Conservation (phyloP, 2,329 filamentous ascomycete genomes). For the Xylariaceae sp. region DNA sequence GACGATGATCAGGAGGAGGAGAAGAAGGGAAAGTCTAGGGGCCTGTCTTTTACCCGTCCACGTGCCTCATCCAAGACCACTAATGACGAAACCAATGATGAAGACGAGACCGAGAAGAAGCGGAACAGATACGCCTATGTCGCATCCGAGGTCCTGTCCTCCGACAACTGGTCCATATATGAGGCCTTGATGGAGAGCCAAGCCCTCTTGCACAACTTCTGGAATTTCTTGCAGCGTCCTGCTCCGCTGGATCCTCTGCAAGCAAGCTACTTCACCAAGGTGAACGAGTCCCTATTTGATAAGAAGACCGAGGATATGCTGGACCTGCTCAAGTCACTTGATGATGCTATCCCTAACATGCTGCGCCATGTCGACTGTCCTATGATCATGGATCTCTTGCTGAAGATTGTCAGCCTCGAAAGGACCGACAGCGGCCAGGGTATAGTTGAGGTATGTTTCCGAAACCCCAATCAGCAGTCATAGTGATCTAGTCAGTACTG, state of each 20-base stretch:
- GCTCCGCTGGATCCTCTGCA: slow-evolving; percentile 88
- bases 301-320: slow-evolving; percentile 99
- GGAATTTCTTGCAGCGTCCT: slow-evolving; percentile 84
- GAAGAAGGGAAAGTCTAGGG: slow-evolving; percentile 44
- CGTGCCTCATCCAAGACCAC: slow-evolving; percentile 57
- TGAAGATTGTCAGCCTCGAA: slow-evolving; percentile 97
- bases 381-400: slow-evolving; percentile 95
- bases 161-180: slow-evolving; percentile 95
- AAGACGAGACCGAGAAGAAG: slow-evolving; percentile 85
- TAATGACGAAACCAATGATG: slow-evolving; percentile 50
- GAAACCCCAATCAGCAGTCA: neutral
- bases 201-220: slow-evolving; percentile 78
- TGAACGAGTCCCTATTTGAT: slow-evolving; percentile 96
- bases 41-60: slow-evolving; percentile 52
- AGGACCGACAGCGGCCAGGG: slow-evolving; percentile 89
- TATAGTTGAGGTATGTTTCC: slow-evolving; percentile 78
- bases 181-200: slow-evolving; percentile 89
- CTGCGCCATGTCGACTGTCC: slow-evolving; percentile 94
- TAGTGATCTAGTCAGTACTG: slow-evolving; percentile 14
- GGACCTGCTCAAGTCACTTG: slow-evolving; percentile 80
- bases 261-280: slow-evolving; percentile 97
- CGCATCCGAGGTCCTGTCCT: slow-evolving; percentile 89
- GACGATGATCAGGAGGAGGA: slow-evolving; percentile 51
- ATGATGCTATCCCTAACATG: slow-evolving; percentile 81
- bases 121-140: slow-evolving; percentile 93